A percentile compares a stretch with the other conserved stretches of the same genome.
Conservation (phyloP, 2,329 filamentous ascomycete species). For the Fusarium heterosporum region DNA sequence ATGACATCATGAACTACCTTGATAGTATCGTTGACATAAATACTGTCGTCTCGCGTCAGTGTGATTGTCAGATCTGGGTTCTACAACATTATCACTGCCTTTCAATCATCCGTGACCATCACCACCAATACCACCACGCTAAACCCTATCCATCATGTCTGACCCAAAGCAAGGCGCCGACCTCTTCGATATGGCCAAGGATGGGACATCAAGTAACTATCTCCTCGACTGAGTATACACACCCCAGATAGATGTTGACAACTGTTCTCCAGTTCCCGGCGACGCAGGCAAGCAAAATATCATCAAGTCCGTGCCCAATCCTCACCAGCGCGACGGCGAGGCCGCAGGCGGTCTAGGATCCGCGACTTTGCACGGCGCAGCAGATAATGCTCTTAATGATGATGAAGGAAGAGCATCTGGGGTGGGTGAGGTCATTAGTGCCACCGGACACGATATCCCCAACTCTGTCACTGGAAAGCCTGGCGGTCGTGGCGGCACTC, state of each 20-base stretch:
- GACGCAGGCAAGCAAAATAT: conserved; percentile 30
- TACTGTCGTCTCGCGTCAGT: background rate
- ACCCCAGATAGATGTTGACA: background rate
- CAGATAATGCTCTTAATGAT: conserved; percentile 8
- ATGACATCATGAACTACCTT: conserved; percentile 28
- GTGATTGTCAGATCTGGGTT: rapidly evolving
- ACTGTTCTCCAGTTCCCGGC: background rate
- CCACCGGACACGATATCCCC: conserved; percentile 18
- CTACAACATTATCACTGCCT: background rate
- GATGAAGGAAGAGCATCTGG: conserved; percentile 1
- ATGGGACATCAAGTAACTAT: conserved; percentile 16
- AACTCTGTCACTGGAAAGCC: conserved; percentile 16
- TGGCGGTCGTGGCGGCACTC: conserved; percentile 20
- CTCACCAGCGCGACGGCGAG: conserved; percentile 8
- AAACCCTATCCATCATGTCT: background rate
- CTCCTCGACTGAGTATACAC: rapidly evolving
- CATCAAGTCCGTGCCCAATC: conserved; percentile 20
- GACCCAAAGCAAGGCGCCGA: conserved; percentile 28
- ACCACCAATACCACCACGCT: rapidly evolving
- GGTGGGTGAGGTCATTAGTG: conserved; percentile 8
- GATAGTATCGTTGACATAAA: conserved; percentile 5
- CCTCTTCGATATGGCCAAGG: conserved; percentile 33
- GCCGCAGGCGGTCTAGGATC: conserved; percentile 24
- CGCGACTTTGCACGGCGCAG: conserved; percentile 5
- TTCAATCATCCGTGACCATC: rapidly evolving